Evolutionary conservation across 345 rosid genomes (phyloP), one percentile per base, ranked within the genome.

Genomic region (Acer negundo): DNA sequence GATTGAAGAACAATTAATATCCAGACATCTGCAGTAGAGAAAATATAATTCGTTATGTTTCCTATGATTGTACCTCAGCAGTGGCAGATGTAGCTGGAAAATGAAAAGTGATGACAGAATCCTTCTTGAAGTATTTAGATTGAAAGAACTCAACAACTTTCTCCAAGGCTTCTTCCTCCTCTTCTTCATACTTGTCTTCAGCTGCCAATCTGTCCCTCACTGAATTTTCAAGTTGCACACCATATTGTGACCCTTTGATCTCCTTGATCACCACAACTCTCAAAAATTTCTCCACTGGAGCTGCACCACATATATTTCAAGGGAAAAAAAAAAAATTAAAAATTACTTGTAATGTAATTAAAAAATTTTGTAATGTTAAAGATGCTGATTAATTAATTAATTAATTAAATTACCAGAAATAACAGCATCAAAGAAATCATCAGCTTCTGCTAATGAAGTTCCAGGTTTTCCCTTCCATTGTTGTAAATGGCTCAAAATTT

Each of bases 181-280:
- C 98, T 59, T 95, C 99, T 74, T 95, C 97, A 65, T 95, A 95
- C 81, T 91, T 88, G 81, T 95, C 99, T 2, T 73, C 93, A 2
- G 81, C 99, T 0, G 91, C 98, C 63, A 95, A 84, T 80, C 96
- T 81, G 79, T 95, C 99, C 80, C 97, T 93, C 77, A 95, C 98
- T 0, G 89, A 40, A 73, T 88, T 87, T 82, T 95, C 99, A 38
- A 95, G 83, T 73, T 92, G 97, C 24, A 90, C 97, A 28, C 98
- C 99, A 46, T 95, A 95, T 69, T 95, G 99, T 22, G 99, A 85
- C 26, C 99, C 99, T 62, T 95, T 95, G 44, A 95, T 92, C 82
- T 95, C 99, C 81, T 95, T 95, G 9, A 95, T 95, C 78, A 90
- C 90, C 78, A 95, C 98, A 19, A 95, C 89, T 75, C 98, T 90